Conservation (phyloP, 1,139 yeast genomes). For the Arxiozyma telluris region DNA sequence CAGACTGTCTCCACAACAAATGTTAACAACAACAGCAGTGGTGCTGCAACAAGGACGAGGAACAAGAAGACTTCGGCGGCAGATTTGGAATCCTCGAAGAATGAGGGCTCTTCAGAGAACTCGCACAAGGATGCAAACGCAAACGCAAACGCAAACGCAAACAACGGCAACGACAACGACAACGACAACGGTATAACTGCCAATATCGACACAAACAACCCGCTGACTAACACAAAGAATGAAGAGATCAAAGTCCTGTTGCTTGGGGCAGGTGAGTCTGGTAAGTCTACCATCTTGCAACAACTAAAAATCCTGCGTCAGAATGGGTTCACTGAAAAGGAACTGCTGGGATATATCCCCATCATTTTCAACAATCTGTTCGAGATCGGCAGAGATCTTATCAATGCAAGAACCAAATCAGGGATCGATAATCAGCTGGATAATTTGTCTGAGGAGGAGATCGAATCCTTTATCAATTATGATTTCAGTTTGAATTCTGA, state of each 20-base stretch:
- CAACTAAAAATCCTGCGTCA: constrained; percentile 69
- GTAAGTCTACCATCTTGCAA: constrained; percentile 67
- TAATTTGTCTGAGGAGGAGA: constrained; percentile 33
- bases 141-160: neutral
- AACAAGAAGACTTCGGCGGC: no score
- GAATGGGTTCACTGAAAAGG: constrained; percentile 57
- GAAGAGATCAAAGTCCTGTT: constrained; percentile 54
- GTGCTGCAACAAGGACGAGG: neutral
- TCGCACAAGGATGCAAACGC: neutral
- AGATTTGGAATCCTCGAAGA: no score
- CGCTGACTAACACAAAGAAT: constrained; percentile 5
- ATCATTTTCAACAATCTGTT: constrained; percentile 59
- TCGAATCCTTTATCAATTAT: constrained; percentile 41
- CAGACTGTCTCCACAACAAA: constrained; percentile 1
- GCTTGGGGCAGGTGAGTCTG: constrained; percentile 73
- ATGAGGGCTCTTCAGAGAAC: no score
- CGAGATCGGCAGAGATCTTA: constrained; percentile 54
- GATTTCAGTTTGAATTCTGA: constrained; percentile 25
- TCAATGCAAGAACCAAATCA: constrained; percentile 34
- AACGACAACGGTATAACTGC: neutral
- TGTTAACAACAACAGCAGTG: neutral
- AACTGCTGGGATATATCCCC: constrained; percentile 56
- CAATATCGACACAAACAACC: neutral
- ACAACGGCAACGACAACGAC: neutral
- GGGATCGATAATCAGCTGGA: constrained; percentile 12